Percentiles rank a stretch among this genome's conserved stretches.
Evolutionary conservation across 2,329 filamentous ascomycete species (phyloP).

Genomic region (Colletotrichum orchidophilum): DNA sequence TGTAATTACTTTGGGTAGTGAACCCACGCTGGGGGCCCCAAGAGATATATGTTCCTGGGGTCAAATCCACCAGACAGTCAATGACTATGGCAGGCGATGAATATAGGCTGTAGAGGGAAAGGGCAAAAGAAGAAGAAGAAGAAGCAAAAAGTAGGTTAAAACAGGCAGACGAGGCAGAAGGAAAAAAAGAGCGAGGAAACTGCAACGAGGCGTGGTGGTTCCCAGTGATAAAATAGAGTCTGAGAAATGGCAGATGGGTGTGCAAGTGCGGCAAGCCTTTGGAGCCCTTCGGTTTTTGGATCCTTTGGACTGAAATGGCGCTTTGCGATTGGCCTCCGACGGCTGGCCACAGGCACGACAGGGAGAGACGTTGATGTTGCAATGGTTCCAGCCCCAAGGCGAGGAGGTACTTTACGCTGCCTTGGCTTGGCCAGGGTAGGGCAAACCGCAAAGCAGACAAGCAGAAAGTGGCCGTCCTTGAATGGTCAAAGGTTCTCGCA

Average conservation of each 20-base stretch:
- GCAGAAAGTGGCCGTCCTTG: neutral
- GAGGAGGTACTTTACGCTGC: constrained; percentile 11
- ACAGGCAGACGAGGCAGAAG: neutral
- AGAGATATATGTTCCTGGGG: neutral
- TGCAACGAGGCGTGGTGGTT: constrained; percentile 2
- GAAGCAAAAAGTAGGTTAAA: neutral
- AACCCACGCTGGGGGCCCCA: neutral
- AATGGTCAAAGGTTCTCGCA: neutral
- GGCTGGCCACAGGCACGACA: constrained; percentile 33
- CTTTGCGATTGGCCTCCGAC: constrained; percentile 27
- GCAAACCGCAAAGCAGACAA: constrained; percentile 7
- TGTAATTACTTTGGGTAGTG: constrained; percentile 1
- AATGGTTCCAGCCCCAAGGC: constrained; percentile 15
- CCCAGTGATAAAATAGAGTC: constrained; percentile 21
- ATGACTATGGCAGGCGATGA: too few species aligned
- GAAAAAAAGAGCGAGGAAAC: neutral
- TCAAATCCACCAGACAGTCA: neutral
- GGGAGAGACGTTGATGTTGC: constrained; percentile 31
- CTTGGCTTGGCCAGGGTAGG: neutral
- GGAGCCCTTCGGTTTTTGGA: neutral
- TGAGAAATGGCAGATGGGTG: neutral
- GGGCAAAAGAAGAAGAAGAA: neutral
- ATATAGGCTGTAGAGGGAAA: neutral
- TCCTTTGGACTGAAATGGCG: constrained; percentile 26
- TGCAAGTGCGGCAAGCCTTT: constrained; percentile 9